Evolutionary conservation across 2,329 filamentous ascomycete genomes (phyloP), one percentile per base, ranked within the genome.

Genomic region (Fusarium begoniae): DNA sequence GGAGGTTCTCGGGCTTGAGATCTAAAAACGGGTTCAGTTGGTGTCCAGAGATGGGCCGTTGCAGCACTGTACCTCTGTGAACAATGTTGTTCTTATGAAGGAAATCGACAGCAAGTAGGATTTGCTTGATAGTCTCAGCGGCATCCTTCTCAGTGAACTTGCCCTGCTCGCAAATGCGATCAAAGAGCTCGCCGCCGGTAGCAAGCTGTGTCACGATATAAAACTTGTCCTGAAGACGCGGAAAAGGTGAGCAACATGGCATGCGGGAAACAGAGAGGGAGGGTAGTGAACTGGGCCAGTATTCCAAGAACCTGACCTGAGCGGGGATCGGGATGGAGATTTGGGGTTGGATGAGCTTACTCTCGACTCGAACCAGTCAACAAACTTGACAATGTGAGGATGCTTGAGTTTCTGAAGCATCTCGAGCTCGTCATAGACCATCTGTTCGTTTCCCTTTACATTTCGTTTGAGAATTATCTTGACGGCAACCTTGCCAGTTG

Each of bases 381-480:
- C 93, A 81, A 99, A 99, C 77, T 92, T 92, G 85, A 99, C 96
- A 82, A 99, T 99, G 84, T 98, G 94, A 60, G 94, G 93, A 82
- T 99, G 96, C 81, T 95, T 90, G 81, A 99, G 90, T 67, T 90
- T 90, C 85, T 98, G 95, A 74, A 99, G 89, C 91, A 99, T 95
- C 76, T 95, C 90, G 79, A 99, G 88, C 86, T 99, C 96, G 83
- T 99, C 96, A 82, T 97, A 96, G 45, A 99, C 96, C 96, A 99
- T 99, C 83, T 93, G 91, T 87, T 99, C 96, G 79, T 98, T 98
- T 75, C 95, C 96, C 83, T 95, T 97, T 82, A 99, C 96, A 84
- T 98, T 98, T 87, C 98, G 98, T 90, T 99, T 99, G 80, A 98
- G 87, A 83, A 99, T 99, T 82, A 99, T 98, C 89, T 99, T 99